These are phyloP conservation scores for Suhomyces anneliseae DNA, from an alignment of 1,139 yeast species.

Conservation along the genomic window DNA sequence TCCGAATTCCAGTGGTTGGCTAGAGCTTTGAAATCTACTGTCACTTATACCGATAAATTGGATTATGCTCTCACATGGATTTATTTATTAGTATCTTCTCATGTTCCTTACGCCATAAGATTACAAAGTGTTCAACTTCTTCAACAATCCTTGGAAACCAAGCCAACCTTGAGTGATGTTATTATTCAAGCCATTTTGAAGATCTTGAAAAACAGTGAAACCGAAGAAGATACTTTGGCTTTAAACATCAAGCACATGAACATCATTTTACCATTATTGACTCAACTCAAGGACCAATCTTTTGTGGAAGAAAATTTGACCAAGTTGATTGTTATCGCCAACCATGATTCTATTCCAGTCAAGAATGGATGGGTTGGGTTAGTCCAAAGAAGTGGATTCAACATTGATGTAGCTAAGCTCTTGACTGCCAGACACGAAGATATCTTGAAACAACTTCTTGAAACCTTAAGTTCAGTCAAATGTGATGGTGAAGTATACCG, in stretches of 20 bases:
- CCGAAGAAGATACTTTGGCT: conserved; percentile 21
- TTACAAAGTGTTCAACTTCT: conserved; percentile 31
- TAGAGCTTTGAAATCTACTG: conserved; percentile 35
- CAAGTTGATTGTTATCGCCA: conserved; percentile 54
- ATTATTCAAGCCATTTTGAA: conserved; percentile 19
- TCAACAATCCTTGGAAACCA: conserved; percentile 21
- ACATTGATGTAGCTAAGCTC: conserved; percentile 64
- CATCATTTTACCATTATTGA: conserved; percentile 46
- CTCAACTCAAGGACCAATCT: conserved; percentile 31
- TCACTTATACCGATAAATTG: conserved; percentile 10
- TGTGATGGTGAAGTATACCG: conserved; percentile 25
- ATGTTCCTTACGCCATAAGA: conserved; percentile 35
- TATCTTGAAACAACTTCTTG: conserved; percentile 14
- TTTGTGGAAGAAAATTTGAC: conserved; percentile 29
- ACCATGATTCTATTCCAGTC: conserved; percentile 43
- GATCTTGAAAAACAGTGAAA: conserved; percentile 12
- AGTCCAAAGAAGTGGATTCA: conserved; percentile 50
- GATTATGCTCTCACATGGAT: conserved; percentile 43
- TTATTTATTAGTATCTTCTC: conserved; percentile 38
- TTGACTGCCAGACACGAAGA: conserved; percentile 34
- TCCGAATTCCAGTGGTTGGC: conserved; percentile 56
- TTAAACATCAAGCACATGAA: conserved; percentile 30
- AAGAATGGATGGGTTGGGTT: conserved; percentile 80
- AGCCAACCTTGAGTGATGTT: conserved; percentile 12
- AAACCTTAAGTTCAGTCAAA: conserved; percentile 5